A percentile compares a stretch with the other conserved stretches of the same genome.
phyloP scores from a whole-genome alignment of 371 early-diverging fungal species.

The Syncephalastrum sp. region DNA sequence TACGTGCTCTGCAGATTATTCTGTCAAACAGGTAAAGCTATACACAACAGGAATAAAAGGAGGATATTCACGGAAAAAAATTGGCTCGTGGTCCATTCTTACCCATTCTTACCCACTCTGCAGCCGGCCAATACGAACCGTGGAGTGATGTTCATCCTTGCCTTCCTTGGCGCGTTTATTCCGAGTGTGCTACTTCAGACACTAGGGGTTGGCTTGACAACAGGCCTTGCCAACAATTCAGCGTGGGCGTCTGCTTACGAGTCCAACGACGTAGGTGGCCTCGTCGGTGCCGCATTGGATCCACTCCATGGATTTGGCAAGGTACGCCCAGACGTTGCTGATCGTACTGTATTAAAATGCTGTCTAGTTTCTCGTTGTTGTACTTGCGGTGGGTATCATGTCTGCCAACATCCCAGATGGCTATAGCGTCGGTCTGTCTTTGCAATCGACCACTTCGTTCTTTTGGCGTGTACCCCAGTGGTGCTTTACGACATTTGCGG shows the following conservation, averaged over 20 bases:
- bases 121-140: slow-evolving; percentile 12
- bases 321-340: background rate
- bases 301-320: slow-evolving; percentile 22
- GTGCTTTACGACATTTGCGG: background rate
- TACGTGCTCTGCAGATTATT: slow-evolving; percentile 31
- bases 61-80: too few relatives aligned
- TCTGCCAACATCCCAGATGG: slow-evolving; percentile 17
- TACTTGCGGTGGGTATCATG: slow-evolving; percentile 28
- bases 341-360: too few relatives aligned
- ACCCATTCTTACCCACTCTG: background rate
- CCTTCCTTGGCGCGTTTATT: slow-evolving; percentile 31
- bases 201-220: slow-evolving; percentile 25
- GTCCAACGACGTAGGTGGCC: slow-evolving; percentile 15
- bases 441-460: slow-evolving; percentile 18
- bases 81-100: too few relatives aligned
- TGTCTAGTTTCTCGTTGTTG: slow-evolving; percentile 20
- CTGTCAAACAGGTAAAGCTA: slow-evolving; percentile 18
- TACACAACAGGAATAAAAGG: background rate
- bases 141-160: slow-evolving; percentile 12
- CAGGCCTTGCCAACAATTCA: background rate
- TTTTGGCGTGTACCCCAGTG: slow-evolving; percentile 4
- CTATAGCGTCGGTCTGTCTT: slow-evolving; percentile 22
- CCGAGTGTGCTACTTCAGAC: slow-evolving; percentile 25
- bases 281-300: slow-evolving; percentile 14
- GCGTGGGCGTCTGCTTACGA: background rate